Conservation (phyloP, 352 stramenopile genomes). For the Aphanomyces invadans region DNA sequence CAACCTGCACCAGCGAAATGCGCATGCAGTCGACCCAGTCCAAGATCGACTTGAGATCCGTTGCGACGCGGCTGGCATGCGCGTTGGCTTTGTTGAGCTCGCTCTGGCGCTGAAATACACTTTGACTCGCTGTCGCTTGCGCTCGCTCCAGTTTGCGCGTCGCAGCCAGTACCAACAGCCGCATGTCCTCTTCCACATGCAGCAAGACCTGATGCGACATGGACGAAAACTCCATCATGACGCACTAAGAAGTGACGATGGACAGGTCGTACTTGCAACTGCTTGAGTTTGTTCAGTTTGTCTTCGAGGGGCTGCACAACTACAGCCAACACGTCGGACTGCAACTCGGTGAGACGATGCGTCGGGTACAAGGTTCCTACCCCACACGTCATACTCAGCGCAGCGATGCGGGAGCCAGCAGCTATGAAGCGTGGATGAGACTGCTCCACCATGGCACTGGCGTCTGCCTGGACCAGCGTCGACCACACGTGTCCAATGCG, state of each 20-base stretch:
- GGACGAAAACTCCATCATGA: neutral
- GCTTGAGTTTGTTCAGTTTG: neutral
- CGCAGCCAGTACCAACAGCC: neutral
- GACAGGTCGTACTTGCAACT: neutral
- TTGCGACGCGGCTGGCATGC: neutral
- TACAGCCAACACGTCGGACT: neutral
- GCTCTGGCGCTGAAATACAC: neutral
- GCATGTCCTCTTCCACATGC: neutral
- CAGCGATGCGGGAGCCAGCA: neutral
- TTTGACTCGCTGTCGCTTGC: neutral
- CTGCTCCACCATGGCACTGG: neutral
- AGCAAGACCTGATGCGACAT: neutral
- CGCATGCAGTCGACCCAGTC: neutral
- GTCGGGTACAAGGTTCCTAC: neutral
- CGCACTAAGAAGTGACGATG: neutral
- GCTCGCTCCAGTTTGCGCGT: neutral
- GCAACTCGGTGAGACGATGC: neutral
- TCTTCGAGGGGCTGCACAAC: neutral
- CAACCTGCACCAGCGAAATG: neutral
- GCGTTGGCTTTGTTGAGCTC: neutral
- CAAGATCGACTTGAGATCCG: conserved; percentile 1
- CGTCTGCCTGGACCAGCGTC: neutral
- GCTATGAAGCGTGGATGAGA: neutral
- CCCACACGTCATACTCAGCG: neutral
- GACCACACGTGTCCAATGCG: neutral